These are phyloP conservation scores for Dactylellina sp. DNA, from an alignment of 2,329 filamentous ascomycete species.

Conservation along the genomic window DNA sequence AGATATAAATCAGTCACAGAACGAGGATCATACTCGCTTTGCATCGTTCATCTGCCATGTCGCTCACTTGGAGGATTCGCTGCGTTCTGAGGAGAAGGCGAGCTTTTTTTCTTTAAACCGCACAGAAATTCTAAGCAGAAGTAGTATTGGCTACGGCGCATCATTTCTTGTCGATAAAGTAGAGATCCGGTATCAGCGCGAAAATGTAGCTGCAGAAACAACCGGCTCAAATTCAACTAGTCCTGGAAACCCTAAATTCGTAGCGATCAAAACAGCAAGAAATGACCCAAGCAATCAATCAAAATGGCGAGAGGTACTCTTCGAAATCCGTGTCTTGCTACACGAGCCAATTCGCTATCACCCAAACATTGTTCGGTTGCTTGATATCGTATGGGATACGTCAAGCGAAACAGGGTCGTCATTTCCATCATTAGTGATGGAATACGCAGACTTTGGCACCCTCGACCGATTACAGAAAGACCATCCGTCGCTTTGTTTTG, in stretches of 20 bases:
- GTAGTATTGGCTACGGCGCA: neutral
- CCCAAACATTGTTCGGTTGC: slow-evolving; percentile 22
- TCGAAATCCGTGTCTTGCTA: slow-evolving; percentile 13
- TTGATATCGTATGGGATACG: slow-evolving; percentile 13
- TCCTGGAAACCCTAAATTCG: no score
- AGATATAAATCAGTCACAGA: neutral
- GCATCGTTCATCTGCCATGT: slow-evolving; percentile 1
- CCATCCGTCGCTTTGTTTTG: neutral
- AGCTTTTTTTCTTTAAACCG: no score
- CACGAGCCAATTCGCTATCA: slow-evolving; percentile 14
- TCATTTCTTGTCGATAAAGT: neutral
- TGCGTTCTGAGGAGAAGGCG: neutral
- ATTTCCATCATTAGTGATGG: slow-evolving; percentile 29
- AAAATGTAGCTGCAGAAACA: neutral
- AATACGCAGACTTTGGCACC: slow-evolving; percentile 45
- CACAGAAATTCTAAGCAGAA: neutral
- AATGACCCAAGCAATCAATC: neutral
- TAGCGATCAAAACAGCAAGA: slow-evolving; percentile 1
- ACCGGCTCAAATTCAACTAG: neutral
- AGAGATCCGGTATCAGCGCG: neutral
- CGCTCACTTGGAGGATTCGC: neutral
- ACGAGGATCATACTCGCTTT: neutral
- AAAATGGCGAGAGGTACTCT: slow-evolving; percentile 11
- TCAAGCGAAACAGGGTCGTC: neutral
- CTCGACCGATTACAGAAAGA: slow-evolving; percentile 26